These are phyloP conservation scores for Pichia sp. DNA, from an alignment of 1,139 yeast species.

Conservation along the genomic window DNA sequence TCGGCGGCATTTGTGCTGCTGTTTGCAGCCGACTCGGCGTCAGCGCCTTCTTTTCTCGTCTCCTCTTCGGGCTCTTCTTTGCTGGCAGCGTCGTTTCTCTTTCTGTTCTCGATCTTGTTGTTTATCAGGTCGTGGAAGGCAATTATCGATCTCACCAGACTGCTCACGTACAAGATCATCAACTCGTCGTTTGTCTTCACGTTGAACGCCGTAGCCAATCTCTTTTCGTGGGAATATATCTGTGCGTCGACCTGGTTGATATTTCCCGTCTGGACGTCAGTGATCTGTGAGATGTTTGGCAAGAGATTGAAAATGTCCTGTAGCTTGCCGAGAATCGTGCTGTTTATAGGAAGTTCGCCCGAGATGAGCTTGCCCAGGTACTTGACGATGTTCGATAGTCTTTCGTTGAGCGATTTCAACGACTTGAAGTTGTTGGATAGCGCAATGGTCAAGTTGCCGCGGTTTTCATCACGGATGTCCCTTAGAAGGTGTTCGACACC, in stretches of 20 bases:
- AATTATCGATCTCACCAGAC: conserved; percentile 87
- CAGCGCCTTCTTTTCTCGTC: not conserved
- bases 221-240: conserved; percentile 33
- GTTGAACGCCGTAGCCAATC: conserved; percentile 76
- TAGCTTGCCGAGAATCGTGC: conserved; percentile 82
- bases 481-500: conserved; percentile 96
- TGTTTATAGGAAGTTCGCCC: conserved; percentile 79
- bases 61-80: not conserved
- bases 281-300: conserved; percentile 64
- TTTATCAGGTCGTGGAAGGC: conserved; percentile 97
- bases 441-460: conserved; percentile 82
- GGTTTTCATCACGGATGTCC: conserved; percentile 95
- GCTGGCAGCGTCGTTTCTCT: conserved; percentile 33
- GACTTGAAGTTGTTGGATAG: conserved; percentile 89
- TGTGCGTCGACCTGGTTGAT: conserved; percentile 30
- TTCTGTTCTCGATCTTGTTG: conserved; percentile 83
- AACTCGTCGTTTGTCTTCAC: conserved; percentile 92
- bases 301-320: conserved; percentile 92
- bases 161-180: conserved; percentile 87
- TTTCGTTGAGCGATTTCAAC: conserved; percentile 77
- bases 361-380: conserved; percentile 74
- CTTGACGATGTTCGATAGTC: conserved; percentile 71
- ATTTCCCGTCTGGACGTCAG: conserved; percentile 22
- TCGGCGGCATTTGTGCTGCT: not conserved
- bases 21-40: not conserved